Base-by-base conservation (phyloP, 2,329 filamentous ascomycete species). In the Cladorrhinum sp. region DNA sequence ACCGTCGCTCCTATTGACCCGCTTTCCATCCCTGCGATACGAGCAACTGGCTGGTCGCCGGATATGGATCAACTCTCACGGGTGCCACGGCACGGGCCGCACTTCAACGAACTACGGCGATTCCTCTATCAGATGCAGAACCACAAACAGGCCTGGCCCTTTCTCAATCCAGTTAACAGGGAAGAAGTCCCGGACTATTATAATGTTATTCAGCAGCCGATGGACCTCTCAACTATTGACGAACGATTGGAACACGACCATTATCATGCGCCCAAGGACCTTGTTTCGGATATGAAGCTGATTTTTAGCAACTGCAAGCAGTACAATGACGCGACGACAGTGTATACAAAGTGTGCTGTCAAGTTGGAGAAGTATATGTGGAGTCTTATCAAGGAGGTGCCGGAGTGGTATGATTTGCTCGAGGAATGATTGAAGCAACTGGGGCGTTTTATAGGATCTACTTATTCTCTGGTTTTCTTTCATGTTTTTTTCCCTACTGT, bases 111-210 rank as follows among this genome's bases (percentile, higher is more conserved):
- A 67, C 87, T 98, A 1, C 84, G 96, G 8, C 92, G 95, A 72
- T 84, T 98, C 8, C 87, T 98, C 65, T 96, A 96, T 74, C 91
- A 96, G 70, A 86, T 98, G 76, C 93, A 97, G 73, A 98, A 96
- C 73, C 92, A 96, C 76, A 88, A 87, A 68, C 88, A 90, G 8
- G 91, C 93, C 0, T 98, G 95, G 95, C 95, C 95, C 0, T 98
- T 98, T 79, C 83, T 94, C 28, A 86, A 91, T 23, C 94, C 95
- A 0, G 95, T 98, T 66, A 97, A 95, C 73, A 87, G 88, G 66
- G 94, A 98, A 69, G 95, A 98, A 68, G 95, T 98, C 0, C 88
- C 92, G 12, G 95, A 98, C 73, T 99, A 99, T 77, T 98, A 98
- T 79, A 91, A 96, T 59, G 92, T 98, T 64, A 99, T 99, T 78